Evolutionary conservation across 148 eudicot genomes (phyloP), one percentile per base, ranked within the genome.

Genomic region (Spergularia bocconei): DNA sequence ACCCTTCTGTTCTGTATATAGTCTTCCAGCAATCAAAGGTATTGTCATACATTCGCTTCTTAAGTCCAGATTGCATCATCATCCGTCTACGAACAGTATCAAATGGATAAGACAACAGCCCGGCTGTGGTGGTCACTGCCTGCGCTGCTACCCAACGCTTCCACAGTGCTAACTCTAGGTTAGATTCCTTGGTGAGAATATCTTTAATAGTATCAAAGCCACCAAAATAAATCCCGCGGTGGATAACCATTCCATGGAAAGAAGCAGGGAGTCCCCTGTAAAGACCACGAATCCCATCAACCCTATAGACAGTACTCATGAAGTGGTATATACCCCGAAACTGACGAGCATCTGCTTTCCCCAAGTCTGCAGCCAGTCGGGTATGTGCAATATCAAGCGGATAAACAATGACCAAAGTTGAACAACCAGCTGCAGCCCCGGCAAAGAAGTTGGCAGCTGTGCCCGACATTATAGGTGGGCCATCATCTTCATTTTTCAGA

Each of bases 381-480:
- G 99, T 95, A 81, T 95, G 98, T n/a, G 99, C 96, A 14, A 95
- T 95, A 60, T 95, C 99, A 13, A 95, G 99, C 0, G 98, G 99
- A 62, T 92, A 95, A 77, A 95, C 93, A 65, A 92, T 81, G 75
- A 92, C 64, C 39, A 95, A 75, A 20, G 99, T 89, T 17, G 97
- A 79, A 73, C 99, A 95, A 71, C 99, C 99, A 2, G 99, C 99
- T 75, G 87, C 87, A 36, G 96, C 90, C 44, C 99, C 99, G 1
- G 99, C 98, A 39, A 92, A 78, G 82, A 95, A 92, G 82, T 95
- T 95, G 76, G 92, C 90, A 21, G 96, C 83, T 17, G 96, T 76
- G 51, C 96, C 88, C 0, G 97, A 79, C 73, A 88, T 78, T 17
- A 73, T 71, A 51, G 93, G 84, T 41, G 85, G 88, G 47, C 86